These are phyloP conservation scores for Botrytis squamosa DNA, from an alignment of 2,329 filamentous ascomycete genomes.

Conservation along the genomic window DNA sequence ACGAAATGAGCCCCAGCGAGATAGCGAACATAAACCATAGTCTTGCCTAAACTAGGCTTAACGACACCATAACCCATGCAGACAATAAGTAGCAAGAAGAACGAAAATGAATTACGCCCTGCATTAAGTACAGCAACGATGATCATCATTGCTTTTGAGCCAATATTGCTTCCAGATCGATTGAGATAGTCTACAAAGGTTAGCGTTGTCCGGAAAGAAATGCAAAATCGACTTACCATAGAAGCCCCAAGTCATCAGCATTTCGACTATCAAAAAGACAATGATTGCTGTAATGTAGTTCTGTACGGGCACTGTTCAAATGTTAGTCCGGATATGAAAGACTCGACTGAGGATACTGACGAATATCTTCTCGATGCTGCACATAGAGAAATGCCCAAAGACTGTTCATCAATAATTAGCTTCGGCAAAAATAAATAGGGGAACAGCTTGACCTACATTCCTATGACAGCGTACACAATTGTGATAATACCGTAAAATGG, in stretches of 20 bases:
- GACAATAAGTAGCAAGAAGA: conserved; percentile 95
- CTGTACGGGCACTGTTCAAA: conserved; percentile 76
- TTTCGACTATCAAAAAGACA: conserved; percentile 89
- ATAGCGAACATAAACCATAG: conserved; percentile 91
- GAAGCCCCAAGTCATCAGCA: conserved; percentile 98
- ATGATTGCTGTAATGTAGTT: conserved; percentile 99
- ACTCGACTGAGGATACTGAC: conserved; percentile 47
- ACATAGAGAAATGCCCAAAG: conserved; percentile 97
- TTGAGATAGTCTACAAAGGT: conserved; percentile 78
- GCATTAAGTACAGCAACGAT: conserved; percentile 92
- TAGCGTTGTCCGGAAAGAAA: conserved; percentile 35
- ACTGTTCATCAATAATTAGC: conserved; percentile 41
- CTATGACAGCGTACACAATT: conserved; percentile 87
- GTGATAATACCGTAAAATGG: conserved; percentile 96
- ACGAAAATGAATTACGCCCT: conserved; percentile 93
- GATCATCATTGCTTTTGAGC: conserved; percentile 82
- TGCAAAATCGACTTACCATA: conserved; percentile 59
- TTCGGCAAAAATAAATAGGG: conserved; percentile 11
- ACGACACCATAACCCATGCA: conserved; percentile 99
- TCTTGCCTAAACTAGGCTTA: conserved; percentile 84
- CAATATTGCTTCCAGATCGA: conserved; percentile 76
- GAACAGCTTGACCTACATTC: conserved; percentile 51
- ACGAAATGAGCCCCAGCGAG: conserved; percentile 91
- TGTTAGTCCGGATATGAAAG: conserved; percentile 38
- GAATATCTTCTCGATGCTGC: conserved; percentile 88